phyloP scores from a whole-genome alignment of 371 early-diverging fungal genomes.

The Circinella umbellata region DNA sequence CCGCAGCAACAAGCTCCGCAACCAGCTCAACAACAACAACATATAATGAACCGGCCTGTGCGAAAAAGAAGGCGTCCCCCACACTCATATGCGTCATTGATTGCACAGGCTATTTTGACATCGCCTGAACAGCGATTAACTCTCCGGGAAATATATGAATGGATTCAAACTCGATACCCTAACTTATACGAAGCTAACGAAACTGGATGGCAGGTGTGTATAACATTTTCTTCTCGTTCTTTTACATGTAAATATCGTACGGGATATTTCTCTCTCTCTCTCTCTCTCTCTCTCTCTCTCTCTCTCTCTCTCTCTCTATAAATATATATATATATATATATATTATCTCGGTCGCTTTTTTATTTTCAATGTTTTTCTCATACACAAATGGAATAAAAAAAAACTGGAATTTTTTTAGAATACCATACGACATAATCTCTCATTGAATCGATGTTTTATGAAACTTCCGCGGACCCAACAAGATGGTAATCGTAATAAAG shows the following conservation, averaged over 20 bases:
- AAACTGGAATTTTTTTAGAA: constrained; percentile 38
- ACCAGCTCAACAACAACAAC: constrained; percentile 11
- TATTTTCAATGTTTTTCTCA: neutral
- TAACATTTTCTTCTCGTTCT: neutral
- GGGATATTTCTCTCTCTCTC: neutral
- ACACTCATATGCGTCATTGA: constrained; percentile 74
- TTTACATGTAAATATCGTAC: too few relatives aligned
- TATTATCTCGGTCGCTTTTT: neutral
- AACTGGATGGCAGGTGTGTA: constrained; percentile 68
- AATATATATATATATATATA: too few relatives aligned
- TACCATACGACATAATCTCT: constrained; percentile 78
- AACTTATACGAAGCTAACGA: constrained; percentile 68
- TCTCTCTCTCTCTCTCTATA: too few relatives aligned
- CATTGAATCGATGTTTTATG: constrained; percentile 71
- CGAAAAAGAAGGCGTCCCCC: constrained; percentile 67
- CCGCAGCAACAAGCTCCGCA: neutral
- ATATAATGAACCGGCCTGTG: constrained; percentile 14
- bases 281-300: too few relatives aligned
- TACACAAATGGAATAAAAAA: constrained; percentile 22
- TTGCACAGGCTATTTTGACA: constrained; percentile 72
- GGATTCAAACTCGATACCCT: constrained; percentile 69
- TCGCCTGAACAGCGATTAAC: constrained; percentile 62
- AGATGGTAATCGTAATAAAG: constrained; percentile 33
- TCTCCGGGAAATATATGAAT: constrained; percentile 73
- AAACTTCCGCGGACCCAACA: constrained; percentile 69